Conservation (phyloP, 352 stramenopile species). For the Pythium phragmiticola region DNA sequence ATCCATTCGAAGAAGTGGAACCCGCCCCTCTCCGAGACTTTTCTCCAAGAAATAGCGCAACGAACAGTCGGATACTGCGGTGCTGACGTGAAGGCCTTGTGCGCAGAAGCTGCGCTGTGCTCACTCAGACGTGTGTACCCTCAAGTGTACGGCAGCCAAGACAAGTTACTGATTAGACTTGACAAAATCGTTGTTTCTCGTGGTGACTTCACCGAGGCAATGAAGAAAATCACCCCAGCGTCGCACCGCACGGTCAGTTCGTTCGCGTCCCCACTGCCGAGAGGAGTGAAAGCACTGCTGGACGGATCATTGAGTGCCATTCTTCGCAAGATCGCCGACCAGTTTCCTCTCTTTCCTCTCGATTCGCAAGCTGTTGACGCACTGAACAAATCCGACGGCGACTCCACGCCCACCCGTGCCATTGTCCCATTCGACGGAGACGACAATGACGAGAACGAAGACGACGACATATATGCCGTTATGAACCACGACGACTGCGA, state of each 20-base stretch:
- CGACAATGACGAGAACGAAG: slow-evolving; percentile 49
- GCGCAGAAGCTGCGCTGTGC: slow-evolving; percentile 86
- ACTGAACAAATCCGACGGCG: slow-evolving; percentile 20
- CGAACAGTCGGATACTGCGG: slow-evolving; percentile 89
- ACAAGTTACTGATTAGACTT: slow-evolving; percentile 78
- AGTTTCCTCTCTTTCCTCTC: slow-evolving; percentile 70
- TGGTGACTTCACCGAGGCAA: slow-evolving; percentile 65
- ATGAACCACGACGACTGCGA: slow-evolving; percentile 66
- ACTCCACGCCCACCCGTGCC: neutral
- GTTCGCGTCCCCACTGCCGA: slow-evolving; percentile 73
- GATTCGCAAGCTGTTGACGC: slow-evolving; percentile 44
- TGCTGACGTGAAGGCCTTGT: slow-evolving; percentile 91
- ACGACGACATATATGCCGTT: slow-evolving; percentile 68
- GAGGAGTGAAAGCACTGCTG: slow-evolving; percentile 48
- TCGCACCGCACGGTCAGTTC: slow-evolving; percentile 70
- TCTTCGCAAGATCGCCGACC: slow-evolving; percentile 40
- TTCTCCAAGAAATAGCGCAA: slow-evolving; percentile 79
- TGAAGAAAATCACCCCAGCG: slow-evolving; percentile 83
- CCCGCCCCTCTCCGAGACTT: slow-evolving; percentile 53
- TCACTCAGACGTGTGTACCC: slow-evolving; percentile 84
- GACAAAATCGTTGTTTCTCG: slow-evolving; percentile 71
- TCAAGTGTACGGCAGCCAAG: slow-evolving; percentile 81
- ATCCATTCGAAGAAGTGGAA: slow-evolving; percentile 90
- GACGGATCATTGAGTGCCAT: slow-evolving; percentile 36
- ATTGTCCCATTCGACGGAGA: slow-evolving; percentile 1